Percentiles rank a stretch among this genome's conserved stretches.
Conservation (phyloP, 2,329 filamentous ascomycete genomes). For the Hymenoscyphus fraxineus region DNA sequence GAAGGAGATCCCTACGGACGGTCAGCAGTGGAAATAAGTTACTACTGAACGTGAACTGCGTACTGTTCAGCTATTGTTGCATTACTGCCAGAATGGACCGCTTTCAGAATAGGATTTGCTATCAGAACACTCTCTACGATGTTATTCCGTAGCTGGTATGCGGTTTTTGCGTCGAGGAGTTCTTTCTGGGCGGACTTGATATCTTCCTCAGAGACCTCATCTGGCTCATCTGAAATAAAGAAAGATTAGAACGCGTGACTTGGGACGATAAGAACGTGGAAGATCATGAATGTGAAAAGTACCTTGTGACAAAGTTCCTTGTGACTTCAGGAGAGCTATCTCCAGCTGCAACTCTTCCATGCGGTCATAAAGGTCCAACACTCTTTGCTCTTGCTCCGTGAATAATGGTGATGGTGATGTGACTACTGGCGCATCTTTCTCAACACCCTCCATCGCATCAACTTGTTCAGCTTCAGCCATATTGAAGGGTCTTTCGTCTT, state of each 20-base stretch:
- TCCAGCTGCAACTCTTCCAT: constrained; percentile 70
- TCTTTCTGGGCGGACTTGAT: constrained; percentile 58
- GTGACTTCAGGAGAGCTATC: constrained; percentile 58
- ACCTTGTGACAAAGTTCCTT: constrained; percentile 33
- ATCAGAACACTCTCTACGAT: constrained; percentile 66
- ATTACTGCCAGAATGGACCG: constrained; percentile 65
- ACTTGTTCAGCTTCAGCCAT: constrained; percentile 7
- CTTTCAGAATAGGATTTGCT: constrained; percentile 72
- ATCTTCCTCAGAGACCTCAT: constrained; percentile 46
- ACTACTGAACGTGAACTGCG: constrained; percentile 18
- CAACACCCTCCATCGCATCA: constrained; percentile 30
- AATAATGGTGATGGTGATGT: constrained; percentile 45
- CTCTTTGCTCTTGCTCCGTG: constrained; percentile 61
- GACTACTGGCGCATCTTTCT: constrained; percentile 14
- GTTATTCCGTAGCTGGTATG: constrained; percentile 65
- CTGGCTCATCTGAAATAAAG: constrained; percentile 9
- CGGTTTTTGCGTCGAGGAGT: constrained; percentile 63
- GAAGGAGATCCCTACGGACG: constrained; percentile 47
- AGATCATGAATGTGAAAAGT: constrained; percentile 8
- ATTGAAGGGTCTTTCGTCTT: constrained; percentile 5
- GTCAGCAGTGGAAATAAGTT: constrained; percentile 14
- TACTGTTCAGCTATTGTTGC: constrained; percentile 67
- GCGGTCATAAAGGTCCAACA: constrained; percentile 67
- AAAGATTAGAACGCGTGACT: constrained; percentile 21
- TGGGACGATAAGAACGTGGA: neutral